Evolutionary conservation across 306 rosid species (phyloP).

Genomic region (Inga leiocalycina): DNA sequence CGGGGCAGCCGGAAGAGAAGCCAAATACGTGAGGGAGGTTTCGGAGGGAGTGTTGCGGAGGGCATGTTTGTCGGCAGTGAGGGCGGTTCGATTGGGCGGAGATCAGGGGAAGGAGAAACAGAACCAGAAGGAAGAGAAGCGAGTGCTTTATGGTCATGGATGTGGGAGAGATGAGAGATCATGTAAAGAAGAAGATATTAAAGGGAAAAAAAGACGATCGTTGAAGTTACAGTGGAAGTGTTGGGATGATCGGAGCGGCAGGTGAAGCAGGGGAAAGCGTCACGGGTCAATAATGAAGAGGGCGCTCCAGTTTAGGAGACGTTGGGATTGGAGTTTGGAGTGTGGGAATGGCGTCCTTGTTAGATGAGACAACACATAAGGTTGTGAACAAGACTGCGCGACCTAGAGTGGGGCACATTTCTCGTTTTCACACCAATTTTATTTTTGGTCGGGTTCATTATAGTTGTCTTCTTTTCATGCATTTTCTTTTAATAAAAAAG

Average conservation of each 20-base stretch:
- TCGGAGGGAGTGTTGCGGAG: background rate
- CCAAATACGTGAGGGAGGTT: constrained; percentile 65
- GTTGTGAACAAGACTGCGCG: background rate
- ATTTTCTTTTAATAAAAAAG: no score
- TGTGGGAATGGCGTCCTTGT: background rate
- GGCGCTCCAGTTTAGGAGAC: no score
- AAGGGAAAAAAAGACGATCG: background rate
- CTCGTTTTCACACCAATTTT: constrained; percentile 25
- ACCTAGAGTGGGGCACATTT: background rate
- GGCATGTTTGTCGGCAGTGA: constrained; percentile 59
- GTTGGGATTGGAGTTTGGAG: background rate
- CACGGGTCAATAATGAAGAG: background rate
- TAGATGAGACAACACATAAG: constrained; percentile 2
- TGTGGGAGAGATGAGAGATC: background rate
- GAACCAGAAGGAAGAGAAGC: background rate
- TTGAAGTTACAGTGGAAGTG: background rate
- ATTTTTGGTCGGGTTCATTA: background rate
- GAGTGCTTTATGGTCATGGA: constrained; percentile 36
- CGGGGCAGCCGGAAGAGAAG: constrained; percentile 71
- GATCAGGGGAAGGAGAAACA: constrained; percentile 24
- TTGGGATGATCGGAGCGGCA: background rate
- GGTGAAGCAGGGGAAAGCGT: no score
- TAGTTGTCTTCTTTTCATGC: background rate
- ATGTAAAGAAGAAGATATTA: background rate
- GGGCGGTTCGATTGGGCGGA: constrained; percentile 33